These are phyloP conservation scores for Phytophthora lateralis DNA, from an alignment of 352 stramenopile species.

Conservation along the genomic window DNA sequence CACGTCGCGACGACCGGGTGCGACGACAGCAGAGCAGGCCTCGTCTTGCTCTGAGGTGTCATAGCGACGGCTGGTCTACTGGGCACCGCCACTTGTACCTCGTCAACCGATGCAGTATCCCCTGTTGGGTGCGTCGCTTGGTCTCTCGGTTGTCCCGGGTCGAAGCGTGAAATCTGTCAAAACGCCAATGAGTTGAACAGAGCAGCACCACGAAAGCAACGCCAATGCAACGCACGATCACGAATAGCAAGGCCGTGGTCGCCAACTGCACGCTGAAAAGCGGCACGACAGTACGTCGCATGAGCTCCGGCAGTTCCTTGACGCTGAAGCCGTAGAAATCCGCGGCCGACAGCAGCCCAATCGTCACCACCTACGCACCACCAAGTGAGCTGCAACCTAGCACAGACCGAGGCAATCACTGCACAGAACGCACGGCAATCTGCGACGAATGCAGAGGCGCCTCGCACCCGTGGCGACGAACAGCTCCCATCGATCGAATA, in stretches of 20 bases:
- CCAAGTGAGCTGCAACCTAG: neutral
- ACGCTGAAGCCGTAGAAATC: conserved; percentile 57
- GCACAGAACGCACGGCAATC: conserved; percentile 31
- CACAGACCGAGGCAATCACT: neutral
- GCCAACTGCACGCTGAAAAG: conserved; percentile 55
- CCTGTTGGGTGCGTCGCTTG: conserved; percentile 2
- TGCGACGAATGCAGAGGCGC: conserved; percentile 46
- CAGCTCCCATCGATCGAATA: conserved; percentile 3
- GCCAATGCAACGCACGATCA: conserved; percentile 25
- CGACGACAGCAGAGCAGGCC: conserved; percentile 11
- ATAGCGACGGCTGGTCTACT: neutral
- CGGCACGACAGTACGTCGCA: conserved; percentile 39
- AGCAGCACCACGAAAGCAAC: neutral
- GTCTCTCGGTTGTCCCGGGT: conserved; percentile 35
- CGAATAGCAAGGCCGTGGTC: conserved; percentile 39
- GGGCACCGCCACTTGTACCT: conserved; percentile 7
- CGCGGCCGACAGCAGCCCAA: conserved; percentile 40
- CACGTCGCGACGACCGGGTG: conserved; percentile 35
- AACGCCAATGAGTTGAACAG: neutral
- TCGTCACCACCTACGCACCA: conserved; percentile 39
- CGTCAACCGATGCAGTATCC: neutral
- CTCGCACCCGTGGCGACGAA: conserved; percentile 56
- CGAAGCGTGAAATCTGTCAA: conserved; percentile 56
- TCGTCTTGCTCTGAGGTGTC: neutral
- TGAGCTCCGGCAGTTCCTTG: conserved; percentile 45